phyloP scores from a whole-genome alignment of 371 early-diverging fungal species.

The Rhizopus arrhizus region DNA sequence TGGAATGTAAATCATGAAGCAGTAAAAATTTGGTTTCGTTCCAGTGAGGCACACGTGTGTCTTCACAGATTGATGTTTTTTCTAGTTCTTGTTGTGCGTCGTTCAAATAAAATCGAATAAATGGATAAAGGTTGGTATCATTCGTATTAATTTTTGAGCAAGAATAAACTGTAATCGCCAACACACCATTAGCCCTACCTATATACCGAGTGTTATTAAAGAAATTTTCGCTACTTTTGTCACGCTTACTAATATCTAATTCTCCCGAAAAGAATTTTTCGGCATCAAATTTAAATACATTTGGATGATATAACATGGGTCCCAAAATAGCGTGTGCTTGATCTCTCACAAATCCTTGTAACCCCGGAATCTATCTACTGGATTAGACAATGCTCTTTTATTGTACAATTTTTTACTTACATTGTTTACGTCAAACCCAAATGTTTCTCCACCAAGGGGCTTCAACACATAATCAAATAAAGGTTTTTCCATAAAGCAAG shows the following conservation, averaged over 20 bases:
- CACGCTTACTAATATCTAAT: constrained; percentile 43
- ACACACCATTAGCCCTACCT: constrained; percentile 79
- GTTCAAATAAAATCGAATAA: constrained; percentile 70
- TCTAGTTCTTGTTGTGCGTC: constrained; percentile 67
- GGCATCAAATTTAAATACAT: constrained; percentile 79
- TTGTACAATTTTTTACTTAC: constrained; percentile 34
- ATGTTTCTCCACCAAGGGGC: constrained; percentile 88
- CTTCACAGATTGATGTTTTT: constrained; percentile 58
- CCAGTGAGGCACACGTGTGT: constrained; percentile 65
- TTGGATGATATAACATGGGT: constrained; percentile 87
- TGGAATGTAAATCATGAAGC: constrained; percentile 55
- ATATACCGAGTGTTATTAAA: constrained; percentile 24
- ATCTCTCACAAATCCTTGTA: constrained; percentile 79
- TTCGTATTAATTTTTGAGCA: constrained; percentile 76
- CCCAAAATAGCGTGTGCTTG: constrained; percentile 74
- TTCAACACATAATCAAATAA: constrained; percentile 90
- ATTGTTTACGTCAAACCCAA: constrained; percentile 81
- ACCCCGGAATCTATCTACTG: constrained; percentile 70
- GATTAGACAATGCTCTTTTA: background rate
- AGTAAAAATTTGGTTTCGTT: constrained; percentile 62
- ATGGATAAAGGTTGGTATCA: constrained; percentile 82
- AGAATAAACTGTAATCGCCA: constrained; percentile 78
- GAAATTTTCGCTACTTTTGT: background rate
- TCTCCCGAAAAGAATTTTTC: constrained; percentile 82
- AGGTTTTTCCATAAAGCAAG: constrained; percentile 89